Base-by-base conservation (phyloP, 306 rosid genomes). In the Rubus parviflorus region DNA sequence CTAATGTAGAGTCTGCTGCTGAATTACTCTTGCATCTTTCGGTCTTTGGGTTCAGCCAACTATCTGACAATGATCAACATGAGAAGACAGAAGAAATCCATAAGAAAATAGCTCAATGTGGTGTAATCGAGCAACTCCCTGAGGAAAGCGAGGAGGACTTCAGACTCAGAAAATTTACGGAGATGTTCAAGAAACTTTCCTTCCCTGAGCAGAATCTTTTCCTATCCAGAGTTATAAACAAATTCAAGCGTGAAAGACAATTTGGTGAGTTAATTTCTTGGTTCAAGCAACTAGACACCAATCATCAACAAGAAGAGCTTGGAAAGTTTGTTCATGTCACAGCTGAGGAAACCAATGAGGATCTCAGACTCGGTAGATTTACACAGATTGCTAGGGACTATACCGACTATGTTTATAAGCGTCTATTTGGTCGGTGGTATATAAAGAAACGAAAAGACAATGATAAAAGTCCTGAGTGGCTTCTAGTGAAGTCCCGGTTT, bases 161-260 rank as follows among this genome's bases (percentile, higher is more conserved):
- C n/a, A 45, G 40, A 22, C 14, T 20, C 12, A 5, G 56, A 68
- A 46, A 20, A 22, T 68, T 68, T 5, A 11, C 73, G 1, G 56
- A 68, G 56, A 41, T 68, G 13, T 45, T 68, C 73, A 68, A 68
- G 56, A 68, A 68, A 46, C 41, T 46, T 47, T 40, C 73, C 53
- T 68, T 23, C 73, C 37, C 56, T 13, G 25, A 68, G 8, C 49
- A 68, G 23, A 17, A 45, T 3, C 40, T 8, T 22, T 68, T 46
- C 56, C 3, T 20, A 19, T 5, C 53, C 38, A 67, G 7, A 5
- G 0, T 42, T 67, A 67, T 67, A 40, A 42, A n/a, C 37, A 67
- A 67, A 10, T 67, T 67, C 52, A n/a, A 9, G 72, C 51, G 15
- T 6, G 35, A 42, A 10, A 42, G 72, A 17, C 37, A 67, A 43